Percentiles rank a stretch among this genome's conserved stretches.
Conservation (phyloP, 2,329 filamentous ascomycete species). For the Ophiostoma sp. region DNA sequence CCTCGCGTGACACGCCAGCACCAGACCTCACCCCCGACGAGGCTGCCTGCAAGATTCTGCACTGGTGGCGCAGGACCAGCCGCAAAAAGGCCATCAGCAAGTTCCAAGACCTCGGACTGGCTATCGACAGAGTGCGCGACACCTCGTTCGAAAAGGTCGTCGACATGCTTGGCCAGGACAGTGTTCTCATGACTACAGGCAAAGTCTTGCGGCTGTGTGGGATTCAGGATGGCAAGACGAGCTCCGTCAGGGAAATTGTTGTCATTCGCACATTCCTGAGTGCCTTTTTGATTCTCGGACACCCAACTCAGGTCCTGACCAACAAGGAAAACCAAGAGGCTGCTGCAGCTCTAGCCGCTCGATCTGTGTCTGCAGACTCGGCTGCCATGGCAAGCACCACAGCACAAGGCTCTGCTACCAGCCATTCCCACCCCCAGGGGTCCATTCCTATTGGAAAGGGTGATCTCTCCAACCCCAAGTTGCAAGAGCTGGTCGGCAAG, state of each 20-base stretch:
- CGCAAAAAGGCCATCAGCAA: constrained; percentile 57
- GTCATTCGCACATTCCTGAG: constrained; percentile 71
- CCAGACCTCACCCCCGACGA: constrained; percentile 40
- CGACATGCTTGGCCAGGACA: constrained; percentile 60
- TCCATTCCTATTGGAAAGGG: constrained; percentile 41
- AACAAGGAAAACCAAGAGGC: constrained; percentile 51
- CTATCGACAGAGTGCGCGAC: constrained; percentile 63
- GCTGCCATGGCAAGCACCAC: not conserved
- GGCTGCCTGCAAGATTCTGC: constrained; percentile 62
- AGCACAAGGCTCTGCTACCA: not conserved
- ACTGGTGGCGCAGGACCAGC: constrained; percentile 59
- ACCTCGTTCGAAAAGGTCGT: constrained; percentile 72
- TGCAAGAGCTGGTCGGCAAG: constrained; percentile 69
- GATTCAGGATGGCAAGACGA: constrained; percentile 58
- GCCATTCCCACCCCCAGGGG: constrained; percentile 47
- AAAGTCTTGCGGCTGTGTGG: constrained; percentile 65
- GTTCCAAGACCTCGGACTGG: constrained; percentile 62
- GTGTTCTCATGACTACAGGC: constrained; percentile 60
- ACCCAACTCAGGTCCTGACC: constrained; percentile 71
- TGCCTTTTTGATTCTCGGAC: constrained; percentile 72
- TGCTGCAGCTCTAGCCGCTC: constrained; percentile 8
- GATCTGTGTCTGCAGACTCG: not conserved
- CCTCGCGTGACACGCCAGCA: constrained; percentile 29
- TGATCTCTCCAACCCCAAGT: constrained; percentile 56
- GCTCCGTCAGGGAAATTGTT: constrained; percentile 63